Evolutionary conservation across 2,329 filamentous ascomycete species (phyloP).

Genomic region (Teratosphaeria destructans): DNA sequence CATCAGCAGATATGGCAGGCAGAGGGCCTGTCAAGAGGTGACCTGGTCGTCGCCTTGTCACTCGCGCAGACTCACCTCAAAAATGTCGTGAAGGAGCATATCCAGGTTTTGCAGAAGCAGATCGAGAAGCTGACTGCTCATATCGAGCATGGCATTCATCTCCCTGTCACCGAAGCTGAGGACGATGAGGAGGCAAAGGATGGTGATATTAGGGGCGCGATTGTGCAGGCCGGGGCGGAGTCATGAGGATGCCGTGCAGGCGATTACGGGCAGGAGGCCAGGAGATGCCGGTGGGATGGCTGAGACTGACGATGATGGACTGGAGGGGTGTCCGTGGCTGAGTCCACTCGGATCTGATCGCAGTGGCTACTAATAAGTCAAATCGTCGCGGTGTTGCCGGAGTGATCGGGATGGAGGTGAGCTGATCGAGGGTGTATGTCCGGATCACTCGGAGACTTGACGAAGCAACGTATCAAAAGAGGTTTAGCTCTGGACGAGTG

Average conservation of each 20-base stretch:
- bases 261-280: neutral
- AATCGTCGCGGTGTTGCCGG: too few relatives aligned
- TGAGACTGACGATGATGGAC: neutral
- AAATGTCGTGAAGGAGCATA: neutral
- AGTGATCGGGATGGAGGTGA: too few relatives aligned
- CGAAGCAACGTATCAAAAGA: too few relatives aligned
- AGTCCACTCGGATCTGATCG: too few relatives aligned
- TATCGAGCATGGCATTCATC: neutral
- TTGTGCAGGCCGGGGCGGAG: neutral
- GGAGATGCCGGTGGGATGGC: neutral
- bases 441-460: too few relatives aligned
- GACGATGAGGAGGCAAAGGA: neutral
- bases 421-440: too few relatives aligned
- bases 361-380: too few relatives aligned
- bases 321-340: neutral
- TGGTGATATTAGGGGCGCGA: neutral
- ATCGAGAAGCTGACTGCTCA: neutral
- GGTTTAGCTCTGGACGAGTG: too few relatives aligned
- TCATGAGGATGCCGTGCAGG: neutral
- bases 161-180: neutral
- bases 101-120: neutral
- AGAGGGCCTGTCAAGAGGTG: neutral
- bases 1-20: neutral
- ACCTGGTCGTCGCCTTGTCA: neutral
- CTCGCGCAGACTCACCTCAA: neutral